Base-by-base conservation (phyloP, 2,329 filamentous ascomycete species). In the Fusarium mangiferae region DNA sequence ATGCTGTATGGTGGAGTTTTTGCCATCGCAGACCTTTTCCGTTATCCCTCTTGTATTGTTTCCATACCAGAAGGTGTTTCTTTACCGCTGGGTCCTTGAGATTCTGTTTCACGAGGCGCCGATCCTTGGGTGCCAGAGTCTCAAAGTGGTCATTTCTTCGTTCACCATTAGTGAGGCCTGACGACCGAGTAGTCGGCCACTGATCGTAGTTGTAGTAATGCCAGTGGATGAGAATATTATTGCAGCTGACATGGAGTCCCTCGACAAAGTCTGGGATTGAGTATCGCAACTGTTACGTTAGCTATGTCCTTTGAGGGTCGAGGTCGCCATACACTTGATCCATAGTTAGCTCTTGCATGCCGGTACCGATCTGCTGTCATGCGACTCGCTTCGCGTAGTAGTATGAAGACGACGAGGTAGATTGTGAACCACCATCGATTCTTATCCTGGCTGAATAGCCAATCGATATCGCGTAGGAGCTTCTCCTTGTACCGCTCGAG, bases 151-250 rank as follows among this genome's bases (percentile, higher is more conserved):
- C 75, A 48, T 77, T 75, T 51, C 72, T 70, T 7, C 76, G 11
- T 10, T 10, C 11, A 15, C 51, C 26, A n/a, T 42, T 55, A 7
- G 26, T 73, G 12, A 76, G 66, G 11, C 45, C 77, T 67, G 1
- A 81, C 79, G n/a, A 82, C 22, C 78, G 72, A 4, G 55, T 55
- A 12, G 62, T 30, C 5, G 80, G 78, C 78, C 78, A 80, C 11
- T 58, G 28, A 30, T 81, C 73, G 38, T 81, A 82, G 63, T 84
- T 85, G 77, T 84, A 88, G 72, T 88, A 88, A 55, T 87, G 85
- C 87, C 87, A 89, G 60, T 87, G 81, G 17, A 80, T 78, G 4
- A 89, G 83, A 35, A 88, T 78, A 58, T 83, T 83, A 56, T 85
- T 86, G 35, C 84, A 85, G 9, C 85, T 82, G 18, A 83, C 79